Evolutionary conservation across 352 stramenopile species (phyloP).

Genomic region (Aphanomyces invadans): DNA sequence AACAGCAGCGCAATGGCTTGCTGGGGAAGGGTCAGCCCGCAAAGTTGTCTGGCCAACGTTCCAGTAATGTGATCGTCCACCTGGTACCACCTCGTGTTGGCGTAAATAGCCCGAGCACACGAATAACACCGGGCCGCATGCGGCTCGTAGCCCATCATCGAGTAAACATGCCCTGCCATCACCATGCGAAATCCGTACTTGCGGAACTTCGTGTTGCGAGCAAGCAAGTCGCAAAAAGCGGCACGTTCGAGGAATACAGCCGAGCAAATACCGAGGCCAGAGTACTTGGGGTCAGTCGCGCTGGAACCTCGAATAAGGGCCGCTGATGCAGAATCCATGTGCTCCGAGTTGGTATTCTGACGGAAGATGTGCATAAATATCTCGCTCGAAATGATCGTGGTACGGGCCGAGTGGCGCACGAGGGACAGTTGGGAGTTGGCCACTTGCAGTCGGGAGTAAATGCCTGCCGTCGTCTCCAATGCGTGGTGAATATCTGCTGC

Average conservation of each 20-base stretch:
- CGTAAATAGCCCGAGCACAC: conserved; percentile 65
- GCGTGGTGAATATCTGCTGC: conserved; percentile 81
- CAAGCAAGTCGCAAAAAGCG: conserved; percentile 66
- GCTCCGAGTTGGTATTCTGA: conserved; percentile 71
- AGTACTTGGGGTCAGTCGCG: conserved; percentile 60
- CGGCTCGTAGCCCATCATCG: conserved; percentile 53
- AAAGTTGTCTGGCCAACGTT: conserved; percentile 73
- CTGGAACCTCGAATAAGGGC: conserved; percentile 67
- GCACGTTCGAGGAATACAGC: conserved; percentile 76
- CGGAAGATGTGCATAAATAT: conserved; percentile 71
- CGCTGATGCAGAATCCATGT: conserved; percentile 79
- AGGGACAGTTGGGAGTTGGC: conserved; percentile 43
- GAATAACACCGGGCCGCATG: conserved; percentile 81
- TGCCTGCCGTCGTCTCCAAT: conserved; percentile 51
- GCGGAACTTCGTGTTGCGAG: conserved; percentile 63
- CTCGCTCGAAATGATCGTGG: conserved; percentile 66
- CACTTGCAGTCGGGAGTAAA: conserved; percentile 37
- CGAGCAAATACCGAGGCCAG: conserved; percentile 50
- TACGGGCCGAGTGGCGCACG: conserved; percentile 49
- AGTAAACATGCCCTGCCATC: conserved; percentile 81
- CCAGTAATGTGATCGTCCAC: conserved; percentile 87
- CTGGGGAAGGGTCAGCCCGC: conserved; percentile 66
- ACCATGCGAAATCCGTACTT: conserved; percentile 88
- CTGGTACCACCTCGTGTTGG: conserved; percentile 73
- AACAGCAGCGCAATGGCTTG: conserved; percentile 79